These are phyloP conservation scores for Fusarium brachygibbosum DNA, from an alignment of 2,329 filamentous ascomycete genomes.

Conservation along the genomic window DNA sequence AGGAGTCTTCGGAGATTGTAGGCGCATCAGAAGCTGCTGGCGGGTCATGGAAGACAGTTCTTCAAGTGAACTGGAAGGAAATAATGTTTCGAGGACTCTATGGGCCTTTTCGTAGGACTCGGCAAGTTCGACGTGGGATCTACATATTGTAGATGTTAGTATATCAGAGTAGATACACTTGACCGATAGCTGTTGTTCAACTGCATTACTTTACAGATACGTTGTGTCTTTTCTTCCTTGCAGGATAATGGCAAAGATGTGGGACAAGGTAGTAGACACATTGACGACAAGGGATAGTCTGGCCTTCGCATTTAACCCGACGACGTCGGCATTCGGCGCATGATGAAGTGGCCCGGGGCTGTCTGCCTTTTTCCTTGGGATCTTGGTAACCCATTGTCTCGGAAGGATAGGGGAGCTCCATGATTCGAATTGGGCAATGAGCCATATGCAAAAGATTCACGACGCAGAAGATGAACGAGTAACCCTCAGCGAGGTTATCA, in stretches of 20 bases:
- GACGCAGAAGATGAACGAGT: neutral
- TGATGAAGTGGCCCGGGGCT: slow-evolving; percentile 1
- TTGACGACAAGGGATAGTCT: slow-evolving; percentile 13
- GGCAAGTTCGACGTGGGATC: slow-evolving; percentile 9
- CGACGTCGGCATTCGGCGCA: slow-evolving; percentile 29
- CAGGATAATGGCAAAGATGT: slow-evolving; percentile 22
- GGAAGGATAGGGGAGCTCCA: neutral
- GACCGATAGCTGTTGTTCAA: no score
- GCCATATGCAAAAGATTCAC: neutral
- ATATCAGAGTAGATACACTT: no score
- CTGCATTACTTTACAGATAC: slow-evolving; percentile 11
- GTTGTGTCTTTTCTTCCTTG: slow-evolving; percentile 12
- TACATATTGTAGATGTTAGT: neutral
- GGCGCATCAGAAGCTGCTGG: neutral
- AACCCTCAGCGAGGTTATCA: neutral
- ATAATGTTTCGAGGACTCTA: slow-evolving; percentile 1
- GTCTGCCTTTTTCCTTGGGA: neutral
- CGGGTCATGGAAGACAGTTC: slow-evolving; percentile 12
- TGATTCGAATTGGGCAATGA: neutral
- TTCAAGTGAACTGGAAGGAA: neutral
- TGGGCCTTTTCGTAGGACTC: neutral
- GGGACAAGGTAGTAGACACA: slow-evolving; percentile 27
- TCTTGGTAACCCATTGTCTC: neutral
- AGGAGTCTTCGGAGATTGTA: neutral
- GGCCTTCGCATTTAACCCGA: slow-evolving; percentile 23